Percentiles rank a stretch among this genome's conserved stretches.
Conservation (phyloP, 768 basidiomycete species). For the Hericium coralloides region DNA sequence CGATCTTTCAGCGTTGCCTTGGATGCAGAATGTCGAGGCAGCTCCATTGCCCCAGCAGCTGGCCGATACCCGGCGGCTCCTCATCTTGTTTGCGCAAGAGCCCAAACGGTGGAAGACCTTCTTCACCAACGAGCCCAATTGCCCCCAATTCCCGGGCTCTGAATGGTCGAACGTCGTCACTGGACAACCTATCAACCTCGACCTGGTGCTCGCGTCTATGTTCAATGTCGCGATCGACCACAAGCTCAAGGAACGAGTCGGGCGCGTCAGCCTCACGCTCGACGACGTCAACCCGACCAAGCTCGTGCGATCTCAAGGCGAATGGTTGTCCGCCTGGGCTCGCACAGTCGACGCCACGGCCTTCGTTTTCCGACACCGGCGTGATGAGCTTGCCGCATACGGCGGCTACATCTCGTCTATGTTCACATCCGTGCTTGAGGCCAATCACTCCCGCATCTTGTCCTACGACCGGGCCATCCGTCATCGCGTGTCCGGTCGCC, state of each 20-base stretch:
- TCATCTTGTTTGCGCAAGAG: neutral
- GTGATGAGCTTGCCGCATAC: slow-evolving; percentile 19
- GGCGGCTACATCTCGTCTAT: slow-evolving; percentile 16
- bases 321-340: slow-evolving; percentile 21
- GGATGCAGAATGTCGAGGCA: too few species aligned
- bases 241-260: neutral
- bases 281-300: neutral
- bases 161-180: neutral
- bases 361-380: slow-evolving; percentile 21
- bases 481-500: slow-evolving; percentile 14
- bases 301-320: slow-evolving; percentile 1
- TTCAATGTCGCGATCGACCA: neutral
- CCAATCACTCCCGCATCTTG: slow-evolving; percentile 18
- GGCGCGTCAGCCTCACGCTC: neutral
- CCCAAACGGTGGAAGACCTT: neutral
- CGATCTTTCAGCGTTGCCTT: too few species aligned
- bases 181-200: neutral
- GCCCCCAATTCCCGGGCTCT: neutral
- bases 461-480: slow-evolving; percentile 25
- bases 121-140: neutral
- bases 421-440: slow-evolving; percentile 12
- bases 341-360: slow-evolving; percentile 7
- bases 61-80: neutral
- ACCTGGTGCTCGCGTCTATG: neutral
- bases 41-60: neutral